phyloP scores from a whole-genome alignment of 2,329 filamentous ascomycete species.

The Hypocreales sp. region DNA sequence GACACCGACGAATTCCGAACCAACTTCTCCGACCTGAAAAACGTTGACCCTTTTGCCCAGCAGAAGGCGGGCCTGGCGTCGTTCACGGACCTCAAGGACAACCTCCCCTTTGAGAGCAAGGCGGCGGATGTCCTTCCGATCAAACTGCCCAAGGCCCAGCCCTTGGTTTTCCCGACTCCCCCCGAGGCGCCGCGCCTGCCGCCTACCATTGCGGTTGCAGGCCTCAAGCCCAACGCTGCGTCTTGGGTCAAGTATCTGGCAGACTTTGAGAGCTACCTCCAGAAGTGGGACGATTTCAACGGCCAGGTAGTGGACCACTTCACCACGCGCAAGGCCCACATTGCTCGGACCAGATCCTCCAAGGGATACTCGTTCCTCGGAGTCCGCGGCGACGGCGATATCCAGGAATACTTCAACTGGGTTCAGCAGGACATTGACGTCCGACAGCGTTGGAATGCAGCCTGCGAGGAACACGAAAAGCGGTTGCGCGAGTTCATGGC shows the following conservation, averaged over 20 bases:
- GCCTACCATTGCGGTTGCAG: conserved; percentile 22
- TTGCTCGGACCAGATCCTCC: conserved; percentile 19
- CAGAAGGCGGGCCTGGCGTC: conserved; percentile 33
- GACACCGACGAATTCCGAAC: conserved; percentile 39
- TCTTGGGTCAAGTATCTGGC: conserved; percentile 36
- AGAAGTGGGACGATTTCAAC: conserved; percentile 32
- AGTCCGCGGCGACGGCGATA: conserved; percentile 25
- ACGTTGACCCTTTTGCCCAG: conserved; percentile 37
- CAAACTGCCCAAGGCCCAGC: conserved; percentile 15
- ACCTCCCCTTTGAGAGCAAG: conserved; percentile 39
- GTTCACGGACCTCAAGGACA: conserved; percentile 38
- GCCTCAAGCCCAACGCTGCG: conserved; percentile 23
- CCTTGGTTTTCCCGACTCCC: conserved; percentile 28
- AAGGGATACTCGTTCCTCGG: conserved; percentile 31
- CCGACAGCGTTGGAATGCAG: conserved; percentile 42
- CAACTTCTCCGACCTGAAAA: conserved; percentile 37
- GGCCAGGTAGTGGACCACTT: conserved; percentile 40
- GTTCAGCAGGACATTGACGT: conserved; percentile 50
- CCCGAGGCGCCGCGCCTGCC: conserved; percentile 35
- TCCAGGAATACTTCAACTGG: conserved; percentile 42
- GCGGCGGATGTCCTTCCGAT: conserved; percentile 26
- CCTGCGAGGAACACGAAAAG: conserved; percentile 42
- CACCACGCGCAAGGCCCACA: conserved; percentile 29
- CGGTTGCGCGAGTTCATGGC: conserved; percentile 42
- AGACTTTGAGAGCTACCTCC: conserved; percentile 38